phyloP scores from a whole-genome alignment of 2,329 filamentous ascomycete genomes.

The Colletotrichum sp. region DNA sequence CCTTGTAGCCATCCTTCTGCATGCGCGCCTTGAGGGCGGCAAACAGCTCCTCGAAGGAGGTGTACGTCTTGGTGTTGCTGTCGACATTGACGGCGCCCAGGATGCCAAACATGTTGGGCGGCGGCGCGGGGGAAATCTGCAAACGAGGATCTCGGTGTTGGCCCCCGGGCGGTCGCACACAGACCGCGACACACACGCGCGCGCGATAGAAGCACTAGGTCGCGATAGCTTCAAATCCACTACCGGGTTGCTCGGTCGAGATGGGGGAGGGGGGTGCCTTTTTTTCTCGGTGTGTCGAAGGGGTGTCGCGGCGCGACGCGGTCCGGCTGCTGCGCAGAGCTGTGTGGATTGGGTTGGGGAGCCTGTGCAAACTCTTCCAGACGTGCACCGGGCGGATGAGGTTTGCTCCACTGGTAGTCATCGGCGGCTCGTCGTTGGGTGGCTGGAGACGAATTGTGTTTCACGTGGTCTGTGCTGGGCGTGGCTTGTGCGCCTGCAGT shows the following conservation, averaged over 20 bases:
- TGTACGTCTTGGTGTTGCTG: constrained; percentile 36
- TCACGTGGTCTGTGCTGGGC: not conserved
- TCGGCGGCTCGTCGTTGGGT: constrained; percentile 1
- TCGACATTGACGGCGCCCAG: constrained; percentile 41
- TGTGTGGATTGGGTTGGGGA: constrained; percentile 23
- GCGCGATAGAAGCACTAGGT: not conserved
- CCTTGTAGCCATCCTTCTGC: constrained; percentile 50
- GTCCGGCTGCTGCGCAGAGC: constrained; percentile 8
- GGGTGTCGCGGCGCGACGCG: constrained; percentile 27
- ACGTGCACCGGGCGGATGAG: constrained; percentile 8
- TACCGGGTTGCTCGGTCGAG: constrained; percentile 10
- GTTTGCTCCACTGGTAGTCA: constrained; percentile 10
- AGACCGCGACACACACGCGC: not conserved
- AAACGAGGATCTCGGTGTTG: not conserved
- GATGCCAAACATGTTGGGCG: constrained; percentile 46
- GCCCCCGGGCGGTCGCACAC: not conserved
- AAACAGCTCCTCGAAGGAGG: constrained; percentile 47
- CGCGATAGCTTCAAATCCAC: constrained; percentile 7
- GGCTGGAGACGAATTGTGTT: not conserved
- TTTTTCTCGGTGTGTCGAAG: not conserved
- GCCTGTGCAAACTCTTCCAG: constrained; percentile 25
- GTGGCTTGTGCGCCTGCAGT: not conserved
- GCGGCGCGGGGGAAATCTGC: not conserved
- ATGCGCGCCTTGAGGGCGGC: constrained; percentile 44
- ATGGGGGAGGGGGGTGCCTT: constrained; percentile 2